Percentiles rank a stretch among this genome's conserved stretches.
phyloP scores from a whole-genome alignment of 2,329 filamentous ascomycete species.

The Colletotrichum coccodes region DNA sequence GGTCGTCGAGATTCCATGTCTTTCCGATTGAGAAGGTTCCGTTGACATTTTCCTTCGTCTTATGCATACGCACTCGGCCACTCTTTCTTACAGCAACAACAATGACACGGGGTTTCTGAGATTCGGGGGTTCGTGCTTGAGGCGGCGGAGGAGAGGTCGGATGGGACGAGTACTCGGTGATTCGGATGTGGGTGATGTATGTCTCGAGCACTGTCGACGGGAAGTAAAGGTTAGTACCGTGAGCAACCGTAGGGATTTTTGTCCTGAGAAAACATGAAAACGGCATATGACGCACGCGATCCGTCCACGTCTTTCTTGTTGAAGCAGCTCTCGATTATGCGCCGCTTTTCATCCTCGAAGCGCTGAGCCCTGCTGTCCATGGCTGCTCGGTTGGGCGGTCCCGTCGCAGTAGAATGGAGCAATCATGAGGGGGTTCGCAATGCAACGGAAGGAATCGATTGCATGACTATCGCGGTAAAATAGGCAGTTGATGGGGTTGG shows the following conservation, averaged over 20 bases:
- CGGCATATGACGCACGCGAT: conserved; percentile 69
- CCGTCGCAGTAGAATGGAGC: conserved; percentile 24
- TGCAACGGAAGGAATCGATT: conserved; percentile 9
- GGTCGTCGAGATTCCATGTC: conserved; percentile 95
- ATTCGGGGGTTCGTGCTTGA: conserved; percentile 72
- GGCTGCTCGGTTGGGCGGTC: conserved; percentile 31
- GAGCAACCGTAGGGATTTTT: not conserved
- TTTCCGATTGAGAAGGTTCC: conserved; percentile 97
- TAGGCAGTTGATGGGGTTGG: not conserved
- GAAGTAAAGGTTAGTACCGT: conserved; percentile 13
- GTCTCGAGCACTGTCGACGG: conserved; percentile 77
- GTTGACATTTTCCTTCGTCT: conserved; percentile 94
- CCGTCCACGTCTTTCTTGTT: conserved; percentile 88
- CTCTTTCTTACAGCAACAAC: conserved; percentile 94
- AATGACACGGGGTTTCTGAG: conserved; percentile 90
- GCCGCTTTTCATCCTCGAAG: conserved; percentile 96
- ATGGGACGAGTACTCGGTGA: conserved; percentile 86
- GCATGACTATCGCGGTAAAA: conserved; percentile 25
- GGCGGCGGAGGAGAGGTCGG: conserved; percentile 88
- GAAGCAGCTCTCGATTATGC: conserved; percentile 96
- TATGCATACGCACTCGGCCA: conserved; percentile 93
- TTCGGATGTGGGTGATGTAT: conserved; percentile 96
- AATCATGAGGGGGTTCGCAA: conserved; percentile 29
- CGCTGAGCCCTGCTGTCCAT: conserved; percentile 70
- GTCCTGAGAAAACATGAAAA: conserved; percentile 16